These are phyloP conservation scores for Francoa sonchifolia DNA, from an alignment of 441 rosid genomes.

Conservation along the genomic window DNA sequence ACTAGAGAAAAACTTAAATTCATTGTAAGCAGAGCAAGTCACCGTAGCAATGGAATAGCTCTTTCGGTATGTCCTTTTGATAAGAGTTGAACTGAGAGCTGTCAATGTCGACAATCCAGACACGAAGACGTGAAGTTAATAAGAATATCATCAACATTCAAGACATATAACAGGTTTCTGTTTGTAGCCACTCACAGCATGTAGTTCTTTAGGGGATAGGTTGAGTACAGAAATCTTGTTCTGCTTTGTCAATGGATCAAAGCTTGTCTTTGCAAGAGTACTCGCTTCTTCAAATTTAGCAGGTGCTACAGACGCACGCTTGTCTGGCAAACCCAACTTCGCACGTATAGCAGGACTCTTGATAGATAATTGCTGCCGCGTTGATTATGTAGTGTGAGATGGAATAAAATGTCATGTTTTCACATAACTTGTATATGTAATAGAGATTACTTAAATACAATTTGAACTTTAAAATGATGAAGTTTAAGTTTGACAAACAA, in stretches of 20 bases:
- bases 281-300: not conserved
- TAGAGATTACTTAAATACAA: too few relatives aligned
- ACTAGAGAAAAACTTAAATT: not conserved
- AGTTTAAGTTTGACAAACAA: too few relatives aligned
- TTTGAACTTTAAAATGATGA: too few relatives aligned
- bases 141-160: not conserved
- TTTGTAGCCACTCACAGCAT: conserved; percentile 10
- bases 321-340: conserved; percentile 12
- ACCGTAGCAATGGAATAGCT: conserved; percentile 12
- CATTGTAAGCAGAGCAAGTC: not conserved
- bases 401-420: too few relatives aligned
- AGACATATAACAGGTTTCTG: not conserved
- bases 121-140: not conserved
- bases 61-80: conserved; percentile 10
- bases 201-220: conserved; percentile 8
- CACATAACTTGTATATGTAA: too few relatives aligned
- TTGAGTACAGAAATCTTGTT: not conserved
- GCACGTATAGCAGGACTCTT: conserved; percentile 8
- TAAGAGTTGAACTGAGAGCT: conserved; percentile 10
- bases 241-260: not conserved
- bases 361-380: conserved; percentile 11
- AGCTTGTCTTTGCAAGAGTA: not conserved
- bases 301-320: not conserved
- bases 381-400: not conserved
- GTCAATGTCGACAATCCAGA: conserved; percentile 1